phyloP scores from a whole-genome alignment of 2,329 filamentous ascomycete species.

The Xylaria multiplex region DNA sequence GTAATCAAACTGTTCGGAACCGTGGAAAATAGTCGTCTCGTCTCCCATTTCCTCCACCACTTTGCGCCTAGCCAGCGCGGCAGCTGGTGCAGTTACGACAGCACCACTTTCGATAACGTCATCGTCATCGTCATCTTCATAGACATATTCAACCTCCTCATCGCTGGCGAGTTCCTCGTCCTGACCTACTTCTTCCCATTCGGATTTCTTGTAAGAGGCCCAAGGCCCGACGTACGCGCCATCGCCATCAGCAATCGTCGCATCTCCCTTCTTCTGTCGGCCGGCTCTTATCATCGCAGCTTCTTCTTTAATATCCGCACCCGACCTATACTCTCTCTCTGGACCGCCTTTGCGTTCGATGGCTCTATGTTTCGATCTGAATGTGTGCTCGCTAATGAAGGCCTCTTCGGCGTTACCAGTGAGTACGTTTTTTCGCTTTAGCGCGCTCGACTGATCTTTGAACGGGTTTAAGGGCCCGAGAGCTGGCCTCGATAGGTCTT shows the following conservation, averaged over 20 bases:
- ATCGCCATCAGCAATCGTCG: slow-evolving; percentile 84
- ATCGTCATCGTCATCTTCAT: slow-evolving; percentile 75
- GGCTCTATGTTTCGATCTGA: slow-evolving; percentile 86
- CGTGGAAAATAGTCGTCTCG: slow-evolving; percentile 90
- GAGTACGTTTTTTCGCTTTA: slow-evolving; percentile 82
- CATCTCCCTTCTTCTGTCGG: slow-evolving; percentile 85
- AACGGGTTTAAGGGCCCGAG: slow-evolving; percentile 81
- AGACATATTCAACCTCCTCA: slow-evolving; percentile 80
- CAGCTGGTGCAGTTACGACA: slow-evolving; percentile 65
- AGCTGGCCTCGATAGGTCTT: slow-evolving; percentile 72
- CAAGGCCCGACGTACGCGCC: slow-evolving; percentile 93
- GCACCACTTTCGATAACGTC: slow-evolving; percentile 72
- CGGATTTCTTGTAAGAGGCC: slow-evolving; percentile 81
- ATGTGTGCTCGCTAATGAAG: slow-evolving; percentile 88
- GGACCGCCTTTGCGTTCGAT: slow-evolving; percentile 74
- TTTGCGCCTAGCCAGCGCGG: slow-evolving; percentile 65
- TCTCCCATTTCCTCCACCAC: slow-evolving; percentile 69
- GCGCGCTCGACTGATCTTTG: slow-evolving; percentile 66
- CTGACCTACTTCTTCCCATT: slow-evolving; percentile 78
- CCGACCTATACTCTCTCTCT: slow-evolving; percentile 65
- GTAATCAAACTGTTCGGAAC: slow-evolving; percentile 86
- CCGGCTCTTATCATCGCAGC: slow-evolving; percentile 74
- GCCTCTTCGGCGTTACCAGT: slow-evolving; percentile 91
- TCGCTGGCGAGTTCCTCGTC: slow-evolving; percentile 80
- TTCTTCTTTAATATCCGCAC: slow-evolving; percentile 73